Conservation (phyloP, 176 grass and related monocot species). For the Eleusine indica region DNA sequence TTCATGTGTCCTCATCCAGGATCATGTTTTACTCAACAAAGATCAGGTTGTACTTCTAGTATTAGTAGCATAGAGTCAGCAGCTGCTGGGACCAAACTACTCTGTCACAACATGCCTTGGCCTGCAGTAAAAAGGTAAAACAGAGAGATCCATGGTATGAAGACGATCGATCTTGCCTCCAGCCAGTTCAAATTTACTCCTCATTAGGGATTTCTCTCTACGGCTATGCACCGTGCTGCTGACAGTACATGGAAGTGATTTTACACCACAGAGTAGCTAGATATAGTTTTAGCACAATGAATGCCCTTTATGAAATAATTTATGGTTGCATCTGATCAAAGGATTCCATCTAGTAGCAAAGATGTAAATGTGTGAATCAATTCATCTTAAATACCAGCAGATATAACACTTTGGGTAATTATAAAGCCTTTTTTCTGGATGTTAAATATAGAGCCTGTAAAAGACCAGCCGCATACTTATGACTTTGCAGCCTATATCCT, state of each 20-base stretch:
- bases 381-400: constrained; percentile 40
- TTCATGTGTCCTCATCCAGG: constrained; percentile 21
- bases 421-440: constrained; percentile 30
- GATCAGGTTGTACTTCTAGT: not conserved
- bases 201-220: constrained; percentile 1
- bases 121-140: constrained; percentile 32
- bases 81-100: not conserved
- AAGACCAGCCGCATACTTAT: constrained; percentile 12
- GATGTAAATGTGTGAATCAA: constrained; percentile 49
- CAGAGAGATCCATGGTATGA: not conserved
- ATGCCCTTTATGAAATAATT: constrained; percentile 53
- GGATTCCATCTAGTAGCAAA: constrained; percentile 40
- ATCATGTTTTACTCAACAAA: constrained; percentile 37
- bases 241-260: constrained; percentile 36
- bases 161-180: not conserved
- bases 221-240: constrained; percentile 15
- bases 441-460: constrained; percentile 40
- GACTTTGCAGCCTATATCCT: constrained; percentile 37
- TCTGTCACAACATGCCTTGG: not conserved
- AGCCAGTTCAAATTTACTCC: constrained; percentile 8
- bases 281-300: constrained; percentile 54
- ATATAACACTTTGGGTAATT: constrained; percentile 49
- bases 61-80: not conserved
- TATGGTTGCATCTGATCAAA: constrained; percentile 46
- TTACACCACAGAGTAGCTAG: constrained; percentile 45